Percentiles rank a stretch among this genome's conserved stretches.
Conservation (phyloP, 176 grass and related monocot genomes). For the Ananas comosus region DNA sequence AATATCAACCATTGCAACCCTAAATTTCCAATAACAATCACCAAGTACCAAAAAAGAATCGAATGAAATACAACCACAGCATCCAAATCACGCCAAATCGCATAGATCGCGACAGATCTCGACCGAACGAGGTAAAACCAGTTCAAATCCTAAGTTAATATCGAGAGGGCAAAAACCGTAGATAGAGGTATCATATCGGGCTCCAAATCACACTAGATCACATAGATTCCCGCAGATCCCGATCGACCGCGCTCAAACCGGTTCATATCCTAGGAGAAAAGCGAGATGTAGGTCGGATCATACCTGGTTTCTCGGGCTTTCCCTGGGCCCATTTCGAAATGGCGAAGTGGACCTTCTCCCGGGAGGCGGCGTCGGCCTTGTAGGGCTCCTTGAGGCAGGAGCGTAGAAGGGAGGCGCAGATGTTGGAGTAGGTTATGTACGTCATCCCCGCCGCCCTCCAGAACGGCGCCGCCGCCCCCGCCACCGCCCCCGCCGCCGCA, state of each 20-base stretch:
- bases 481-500: constrained; percentile 32
- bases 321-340: constrained; percentile 63
- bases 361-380: constrained; percentile 52
- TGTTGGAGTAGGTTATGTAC: constrained; percentile 97
- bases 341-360: constrained; percentile 98
- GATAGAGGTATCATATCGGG: no score
- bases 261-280: neutral
- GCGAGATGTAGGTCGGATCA: neutral
- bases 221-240: neutral
- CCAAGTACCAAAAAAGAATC: no score
- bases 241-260: neutral
- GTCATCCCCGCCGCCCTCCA: constrained; percentile 89
- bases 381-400: constrained; percentile 85
- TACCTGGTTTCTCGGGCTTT: constrained; percentile 83
- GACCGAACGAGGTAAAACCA: no score
- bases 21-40: no score
- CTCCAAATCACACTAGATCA: no score
- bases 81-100: no score
- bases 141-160: no score
- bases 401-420: constrained; percentile 84
- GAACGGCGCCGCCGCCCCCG: constrained; percentile 75
- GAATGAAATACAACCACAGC: no score
- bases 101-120: no score
- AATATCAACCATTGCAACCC: neutral
- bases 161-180: no score